A percentile compares a stretch with the other conserved stretches of the same genome.
Conservation (phyloP, 306 rosid genomes). For the Trifolium pratense region DNA sequence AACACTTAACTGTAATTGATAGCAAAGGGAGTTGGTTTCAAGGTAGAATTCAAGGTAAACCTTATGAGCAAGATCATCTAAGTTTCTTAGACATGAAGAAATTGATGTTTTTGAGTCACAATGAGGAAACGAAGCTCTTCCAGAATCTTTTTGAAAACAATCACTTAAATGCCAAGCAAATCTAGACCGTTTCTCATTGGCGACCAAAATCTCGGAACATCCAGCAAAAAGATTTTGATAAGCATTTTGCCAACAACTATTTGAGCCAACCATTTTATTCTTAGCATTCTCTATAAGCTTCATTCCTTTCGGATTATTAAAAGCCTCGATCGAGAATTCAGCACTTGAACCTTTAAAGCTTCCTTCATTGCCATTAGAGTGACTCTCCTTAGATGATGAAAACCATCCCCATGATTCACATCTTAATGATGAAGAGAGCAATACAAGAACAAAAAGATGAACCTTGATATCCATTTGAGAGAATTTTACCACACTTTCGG, state of each 20-base stretch:
- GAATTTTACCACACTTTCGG: neutral
- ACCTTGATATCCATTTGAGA: constrained; percentile 45
- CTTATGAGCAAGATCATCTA: constrained; percentile 63
- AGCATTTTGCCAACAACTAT: constrained; percentile 79
- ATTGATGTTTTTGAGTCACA: constrained; percentile 62
- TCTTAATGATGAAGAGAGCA: constrained; percentile 36
- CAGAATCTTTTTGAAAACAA: constrained; percentile 89
- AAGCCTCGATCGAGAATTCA: constrained; percentile 65
- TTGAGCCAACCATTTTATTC: constrained; percentile 55
- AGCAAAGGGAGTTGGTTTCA: constrained; percentile 81
- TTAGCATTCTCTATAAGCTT: constrained; percentile 60
- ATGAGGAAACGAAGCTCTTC: constrained; percentile 61
- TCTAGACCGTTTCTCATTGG: constrained; percentile 72
- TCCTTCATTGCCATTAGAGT: constrained; percentile 17
- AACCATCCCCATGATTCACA: constrained; percentile 82
- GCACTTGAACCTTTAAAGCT: constrained; percentile 46
- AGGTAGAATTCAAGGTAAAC: constrained; percentile 87
- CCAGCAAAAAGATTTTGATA: constrained; percentile 69
- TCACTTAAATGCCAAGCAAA: constrained; percentile 90
- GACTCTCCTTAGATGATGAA: constrained; percentile 49
- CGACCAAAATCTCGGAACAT: constrained; percentile 71
- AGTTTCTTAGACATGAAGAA: constrained; percentile 52
- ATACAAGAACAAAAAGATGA: constrained; percentile 42
- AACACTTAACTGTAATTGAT: constrained; percentile 78
- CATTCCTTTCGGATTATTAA: constrained; percentile 59